A percentile compares a stretch with the other conserved stretches of the same genome.
These are phyloP conservation scores for Pleurotus citrinopileatus DNA, from an alignment of 768 basidiomycete genomes.

Conservation along the genomic window DNA sequence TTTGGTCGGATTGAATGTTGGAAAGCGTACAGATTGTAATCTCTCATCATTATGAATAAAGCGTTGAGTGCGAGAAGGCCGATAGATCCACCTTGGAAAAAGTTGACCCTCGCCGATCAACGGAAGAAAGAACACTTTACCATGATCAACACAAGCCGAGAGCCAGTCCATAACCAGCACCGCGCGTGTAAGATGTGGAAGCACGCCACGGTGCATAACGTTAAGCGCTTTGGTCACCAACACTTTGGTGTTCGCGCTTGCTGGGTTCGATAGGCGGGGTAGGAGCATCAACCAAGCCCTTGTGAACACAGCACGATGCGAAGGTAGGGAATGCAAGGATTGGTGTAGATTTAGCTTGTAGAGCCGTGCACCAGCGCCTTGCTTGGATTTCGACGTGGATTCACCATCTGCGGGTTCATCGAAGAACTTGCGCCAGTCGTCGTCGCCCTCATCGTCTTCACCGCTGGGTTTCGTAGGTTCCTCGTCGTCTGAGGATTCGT, in stretches of 20 bases:
- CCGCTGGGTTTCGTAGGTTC: conserved; percentile 25
- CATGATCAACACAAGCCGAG: conserved; percentile 76
- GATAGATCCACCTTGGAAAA: conserved; percentile 64
- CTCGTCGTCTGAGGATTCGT: conserved; percentile 29
- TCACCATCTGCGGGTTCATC: conserved; percentile 52
- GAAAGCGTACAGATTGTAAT: conserved; percentile 82
- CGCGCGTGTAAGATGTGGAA: conserved; percentile 80
- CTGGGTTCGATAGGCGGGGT: conserved; percentile 47
- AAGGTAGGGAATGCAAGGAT: conserved; percentile 70
- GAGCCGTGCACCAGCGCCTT: conserved; percentile 43
- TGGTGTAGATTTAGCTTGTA: conserved; percentile 73
- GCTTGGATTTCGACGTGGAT: conserved; percentile 27
- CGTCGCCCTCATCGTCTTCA: conserved; percentile 34
- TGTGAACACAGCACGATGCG: conserved; percentile 81
- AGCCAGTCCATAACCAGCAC: conserved; percentile 92
- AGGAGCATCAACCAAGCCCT: conserved; percentile 76
- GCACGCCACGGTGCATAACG: conserved; percentile 77
- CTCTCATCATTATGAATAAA: conserved; percentile 84
- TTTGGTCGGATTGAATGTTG: too few species aligned
- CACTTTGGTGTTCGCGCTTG: conserved; percentile 31
- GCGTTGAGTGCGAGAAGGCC: conserved; percentile 91
- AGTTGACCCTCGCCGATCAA: conserved; percentile 3
- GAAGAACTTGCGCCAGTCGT: conserved; percentile 85
- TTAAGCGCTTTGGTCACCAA: conserved; percentile 61
- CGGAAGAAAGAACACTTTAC: conserved; percentile 33